Base-by-base conservation (phyloP, 2,329 filamentous ascomycete species). In the Fusarium papillatum region DNA sequence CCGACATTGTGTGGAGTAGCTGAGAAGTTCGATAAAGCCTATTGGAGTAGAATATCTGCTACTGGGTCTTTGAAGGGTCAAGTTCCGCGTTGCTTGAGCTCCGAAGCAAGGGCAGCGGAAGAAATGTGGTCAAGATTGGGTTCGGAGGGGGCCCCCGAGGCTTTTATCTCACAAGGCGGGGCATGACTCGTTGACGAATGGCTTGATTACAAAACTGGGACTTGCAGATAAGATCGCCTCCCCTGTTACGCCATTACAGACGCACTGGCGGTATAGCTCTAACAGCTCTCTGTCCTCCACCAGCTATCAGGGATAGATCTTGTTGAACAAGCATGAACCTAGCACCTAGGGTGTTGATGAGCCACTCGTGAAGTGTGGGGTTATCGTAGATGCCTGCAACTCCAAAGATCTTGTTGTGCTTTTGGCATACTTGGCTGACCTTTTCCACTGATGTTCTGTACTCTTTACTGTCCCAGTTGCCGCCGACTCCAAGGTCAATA, bases 301-400 rank as follows among this genome's bases (percentile, higher is more conserved):
- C 31, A 16, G 73, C 70, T 61, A 75, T 69, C 38, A 75, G 26
- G 3, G 67, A 64, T 36, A 74, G 22, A 34, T 76, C 74, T 46
- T 74, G 74, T 16, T 74, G 69, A 9, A 66, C 69, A 2, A 76
- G 50, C 57, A 76, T 34, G 34, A 72, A 76, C 38, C 74, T 61
- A 8, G 63, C 74, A 3, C 65, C 70, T 24, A 76, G 26, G 1
- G 62, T 66, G 31, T 71, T 70, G 34, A 76, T 70, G 26, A 71
- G 62, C 72, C 74, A 74, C 19, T 73, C 68, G 17, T 74, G 72
- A 17, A 75, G 68, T 9, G 69, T 14, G 2, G 50, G 43, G 7
- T 71, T 48, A n/a, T 72, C 60, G 26, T 76, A 76, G 10, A 76
- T 59, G 3, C 74, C 74, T 2, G 74, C 74, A 14, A 76, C 60